Evolutionary conservation across 495 filamentous ascomycete species (phyloP).

Genomic region (Neurospora terricola): DNA sequence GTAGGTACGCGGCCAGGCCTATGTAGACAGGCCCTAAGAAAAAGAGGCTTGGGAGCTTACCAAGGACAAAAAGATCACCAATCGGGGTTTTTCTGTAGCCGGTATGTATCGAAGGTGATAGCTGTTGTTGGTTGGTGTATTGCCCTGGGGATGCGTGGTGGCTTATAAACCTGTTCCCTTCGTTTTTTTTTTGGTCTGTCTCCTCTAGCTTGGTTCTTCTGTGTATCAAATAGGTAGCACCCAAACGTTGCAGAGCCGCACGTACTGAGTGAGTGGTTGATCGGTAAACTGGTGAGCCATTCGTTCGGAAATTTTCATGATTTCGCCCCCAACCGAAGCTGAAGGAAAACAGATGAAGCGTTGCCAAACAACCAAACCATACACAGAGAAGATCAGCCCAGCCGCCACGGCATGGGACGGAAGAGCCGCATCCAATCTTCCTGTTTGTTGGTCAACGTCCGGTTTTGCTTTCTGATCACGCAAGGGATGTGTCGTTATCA

Average conservation of each 20-base stretch:
- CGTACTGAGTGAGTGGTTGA: neutral
- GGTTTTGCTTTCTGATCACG: neutral
- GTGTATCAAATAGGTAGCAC: neutral
- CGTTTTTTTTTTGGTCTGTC: neutral
- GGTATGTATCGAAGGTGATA: no score
- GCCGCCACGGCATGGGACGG: neutral
- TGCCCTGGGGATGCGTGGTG: no score
- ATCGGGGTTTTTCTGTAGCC: no score
- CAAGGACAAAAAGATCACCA: no score
- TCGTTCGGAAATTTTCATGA: neutral
- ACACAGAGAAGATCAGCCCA: neutral
- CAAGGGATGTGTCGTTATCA: neutral
- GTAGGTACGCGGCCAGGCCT: no score
- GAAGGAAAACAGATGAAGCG: neutral
- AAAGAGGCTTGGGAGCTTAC: no score
- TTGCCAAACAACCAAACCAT: neutral
- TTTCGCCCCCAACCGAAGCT: neutral
- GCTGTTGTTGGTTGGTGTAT: no score
- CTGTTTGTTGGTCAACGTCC: neutral
- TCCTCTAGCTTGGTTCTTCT: neutral
- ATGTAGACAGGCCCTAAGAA: no score
- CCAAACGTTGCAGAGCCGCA: neutral
- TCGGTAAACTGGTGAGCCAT: neutral
- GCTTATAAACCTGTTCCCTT: no score
- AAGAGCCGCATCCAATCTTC: neutral